phyloP scores from a whole-genome alignment of 164 flowering plant species.

The Cinnamomum micranthum region DNA sequence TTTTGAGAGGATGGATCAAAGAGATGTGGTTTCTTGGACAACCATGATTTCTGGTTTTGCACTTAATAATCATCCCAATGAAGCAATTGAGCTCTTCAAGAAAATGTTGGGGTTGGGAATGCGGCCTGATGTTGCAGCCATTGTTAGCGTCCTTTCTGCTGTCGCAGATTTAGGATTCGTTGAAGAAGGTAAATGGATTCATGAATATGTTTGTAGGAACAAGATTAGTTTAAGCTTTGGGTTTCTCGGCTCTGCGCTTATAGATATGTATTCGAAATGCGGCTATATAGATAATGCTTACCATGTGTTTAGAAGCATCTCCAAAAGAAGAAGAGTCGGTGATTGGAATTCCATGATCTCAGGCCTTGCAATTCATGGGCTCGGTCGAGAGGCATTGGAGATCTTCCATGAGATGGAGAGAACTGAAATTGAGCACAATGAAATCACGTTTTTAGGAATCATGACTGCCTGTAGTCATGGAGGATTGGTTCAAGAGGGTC shows the following conservation, averaged over 20 bases:
- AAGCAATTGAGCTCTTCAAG: slow-evolving; percentile 26
- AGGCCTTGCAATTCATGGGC: slow-evolving; percentile 35
- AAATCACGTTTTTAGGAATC: slow-evolving; percentile 30
- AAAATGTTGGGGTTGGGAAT: slow-evolving; percentile 19
- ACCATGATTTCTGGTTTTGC: slow-evolving; percentile 24
- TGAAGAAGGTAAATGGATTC: slow-evolving; percentile 36
- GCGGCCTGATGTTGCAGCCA: slow-evolving; percentile 23
- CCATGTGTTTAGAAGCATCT: slow-evolving; percentile 17
- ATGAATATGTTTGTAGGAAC: slow-evolving; percentile 18
- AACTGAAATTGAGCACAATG: slow-evolving; percentile 17
- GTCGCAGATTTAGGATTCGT: slow-evolving; percentile 24
- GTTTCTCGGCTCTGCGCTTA: slow-evolving; percentile 27
- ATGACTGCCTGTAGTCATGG: slow-evolving; percentile 34
- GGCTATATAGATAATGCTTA: slow-evolving; percentile 28
- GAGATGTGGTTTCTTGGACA: slow-evolving; percentile 36
- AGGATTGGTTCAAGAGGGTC: slow-evolving; percentile 29
- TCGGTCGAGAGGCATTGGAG: slow-evolving; percentile 23
- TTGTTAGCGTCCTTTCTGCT: slow-evolving; percentile 24
- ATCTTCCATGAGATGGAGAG: slow-evolving; percentile 26
- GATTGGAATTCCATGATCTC: slow-evolving; percentile 38
- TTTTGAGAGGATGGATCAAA: slow-evolving; percentile 14
- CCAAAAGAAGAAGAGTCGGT: slow-evolving; percentile 14
- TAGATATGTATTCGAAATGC: slow-evolving; percentile 41
- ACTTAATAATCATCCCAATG: slow-evolving; percentile 14
- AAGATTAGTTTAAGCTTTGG: slow-evolving; percentile 15